phyloP scores from a whole-genome alignment of 202 grass and related monocot genomes.

The Setaria italica region DNA sequence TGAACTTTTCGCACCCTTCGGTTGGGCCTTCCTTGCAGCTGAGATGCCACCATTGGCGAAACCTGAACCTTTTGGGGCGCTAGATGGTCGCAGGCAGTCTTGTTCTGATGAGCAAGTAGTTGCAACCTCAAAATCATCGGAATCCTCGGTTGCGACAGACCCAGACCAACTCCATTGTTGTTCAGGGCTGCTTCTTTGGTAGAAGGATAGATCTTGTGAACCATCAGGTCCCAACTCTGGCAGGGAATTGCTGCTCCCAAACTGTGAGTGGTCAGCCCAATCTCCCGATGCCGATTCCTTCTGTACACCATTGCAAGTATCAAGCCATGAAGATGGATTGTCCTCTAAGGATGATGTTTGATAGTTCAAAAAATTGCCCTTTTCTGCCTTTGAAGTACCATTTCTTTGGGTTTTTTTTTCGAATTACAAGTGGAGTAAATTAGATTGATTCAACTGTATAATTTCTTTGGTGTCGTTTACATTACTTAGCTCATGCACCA shows the following conservation, averaged over 20 bases:
- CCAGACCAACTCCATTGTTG: constrained; percentile 58
- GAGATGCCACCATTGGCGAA: constrained; percentile 45
- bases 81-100: constrained; percentile 61
- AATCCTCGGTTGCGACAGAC: constrained; percentile 74
- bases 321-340: constrained; percentile 56
- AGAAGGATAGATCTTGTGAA: constrained; percentile 53
- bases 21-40: constrained; percentile 60
- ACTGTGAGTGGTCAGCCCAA: constrained; percentile 45
- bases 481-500: neutral
- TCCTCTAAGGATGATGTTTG: constrained; percentile 33
- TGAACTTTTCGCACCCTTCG: constrained; percentile 54
- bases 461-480: neutral
- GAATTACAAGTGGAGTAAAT: constrained; percentile 31
- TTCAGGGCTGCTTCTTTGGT: constrained; percentile 71
- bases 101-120: constrained; percentile 84
- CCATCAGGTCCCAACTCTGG: constrained; percentile 59
- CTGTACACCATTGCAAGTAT: constrained; percentile 42
- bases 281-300: constrained; percentile 53
- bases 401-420: constrained; percentile 49
- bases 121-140: constrained; percentile 76
- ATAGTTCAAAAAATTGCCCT: constrained; percentile 51
- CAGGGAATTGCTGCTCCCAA: constrained; percentile 52
- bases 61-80: constrained; percentile 56
- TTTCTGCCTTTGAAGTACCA: constrained; percentile 41
- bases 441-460: constrained; percentile 12